A percentile compares a stretch with the other conserved stretches of the same genome.
phyloP scores from a whole-genome alignment of 371 early-diverging fungal genomes.

The Coemansia sp. region DNA sequence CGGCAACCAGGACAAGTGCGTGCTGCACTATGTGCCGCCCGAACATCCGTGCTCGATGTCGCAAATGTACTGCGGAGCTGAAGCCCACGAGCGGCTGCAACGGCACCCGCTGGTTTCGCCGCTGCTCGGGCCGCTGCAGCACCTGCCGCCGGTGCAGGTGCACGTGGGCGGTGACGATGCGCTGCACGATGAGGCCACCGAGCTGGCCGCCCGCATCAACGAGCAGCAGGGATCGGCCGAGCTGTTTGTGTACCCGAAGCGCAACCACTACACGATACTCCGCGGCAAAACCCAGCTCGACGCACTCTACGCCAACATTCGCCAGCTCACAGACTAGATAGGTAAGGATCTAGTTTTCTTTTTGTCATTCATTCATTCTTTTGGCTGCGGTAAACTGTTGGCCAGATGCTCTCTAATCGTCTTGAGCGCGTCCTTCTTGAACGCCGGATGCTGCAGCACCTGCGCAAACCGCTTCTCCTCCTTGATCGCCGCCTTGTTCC shows the following conservation, averaged over 20 bases:
- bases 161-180: slow-evolving; percentile 29
- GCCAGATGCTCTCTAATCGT: slow-evolving; percentile 40
- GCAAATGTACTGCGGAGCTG: slow-evolving; percentile 32
- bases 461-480: slow-evolving; percentile 39
- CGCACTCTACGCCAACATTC: slow-evolving; percentile 13
- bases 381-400: slow-evolving; percentile 19
- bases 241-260: slow-evolving; percentile 11
- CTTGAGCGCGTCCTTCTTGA: slow-evolving; percentile 31
- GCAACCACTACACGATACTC: slow-evolving; percentile 30
- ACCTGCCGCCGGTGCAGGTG: slow-evolving; percentile 26
- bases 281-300: slow-evolving; percentile 25
- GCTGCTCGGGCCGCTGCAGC: not conserved
- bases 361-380: not conserved
- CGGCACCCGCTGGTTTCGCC: slow-evolving; percentile 42
- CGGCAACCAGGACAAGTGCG: slow-evolving; percentile 19
- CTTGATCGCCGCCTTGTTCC: slow-evolving; percentile 21
- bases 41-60: slow-evolving; percentile 6
- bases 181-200: slow-evolving; percentile 18
- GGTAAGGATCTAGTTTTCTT: not conserved
- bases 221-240: not conserved
- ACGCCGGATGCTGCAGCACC: slow-evolving; percentile 39
- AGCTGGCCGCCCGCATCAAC: slow-evolving; percentile 1
- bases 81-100: not conserved
- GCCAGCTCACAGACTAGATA: not conserved
- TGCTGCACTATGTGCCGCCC: slow-evolving; percentile 2